Percentiles rank a stretch among this genome's conserved stretches.
Evolutionary conservation across 768 basidiomycete genomes (phyloP).

Genomic region (Cystobasidium tubakii): DNA sequence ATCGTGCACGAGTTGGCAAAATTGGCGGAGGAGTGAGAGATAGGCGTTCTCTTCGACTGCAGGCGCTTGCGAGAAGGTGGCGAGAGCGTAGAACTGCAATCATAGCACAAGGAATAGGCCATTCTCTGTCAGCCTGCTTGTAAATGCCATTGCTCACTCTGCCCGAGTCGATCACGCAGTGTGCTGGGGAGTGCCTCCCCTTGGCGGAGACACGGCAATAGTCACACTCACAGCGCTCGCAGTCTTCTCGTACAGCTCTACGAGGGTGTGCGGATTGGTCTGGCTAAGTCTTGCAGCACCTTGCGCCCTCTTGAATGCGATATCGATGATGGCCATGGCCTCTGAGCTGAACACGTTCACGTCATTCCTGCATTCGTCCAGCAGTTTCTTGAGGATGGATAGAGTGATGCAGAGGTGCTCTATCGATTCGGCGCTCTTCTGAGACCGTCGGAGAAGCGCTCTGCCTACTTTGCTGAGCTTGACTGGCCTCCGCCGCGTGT

Average conservation of each 20-base stretch:
- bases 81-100: constrained; percentile 26
- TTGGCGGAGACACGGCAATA: no score
- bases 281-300: neutral
- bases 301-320: constrained; percentile 19
- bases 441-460: neutral
- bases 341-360: constrained; percentile 33
- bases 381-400: constrained; percentile 28
- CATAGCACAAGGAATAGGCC: neutral
- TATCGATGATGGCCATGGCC: constrained; percentile 21
- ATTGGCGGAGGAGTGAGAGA: neutral
- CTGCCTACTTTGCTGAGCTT: constrained; percentile 34
- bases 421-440: constrained; percentile 2
- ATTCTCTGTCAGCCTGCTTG: neutral
- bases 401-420: constrained; percentile 12
- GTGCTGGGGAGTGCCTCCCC: neutral
- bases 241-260: constrained; percentile 15
- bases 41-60: constrained; percentile 23
- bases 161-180: neutral
- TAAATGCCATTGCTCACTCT: neutral
- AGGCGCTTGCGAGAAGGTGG: constrained; percentile 17
- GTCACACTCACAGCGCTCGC: constrained; percentile 22
- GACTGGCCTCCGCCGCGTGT: constrained; percentile 22
- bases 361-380: constrained; percentile 32
- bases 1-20: constrained; percentile 12
- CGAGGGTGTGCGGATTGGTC: constrained; percentile 3